A percentile compares a stretch with the other conserved stretches of the same genome.
These are phyloP conservation scores for Phlebopus sp. DNA, from an alignment of 1,284 basidiomycete species.

Conservation along the genomic window DNA sequence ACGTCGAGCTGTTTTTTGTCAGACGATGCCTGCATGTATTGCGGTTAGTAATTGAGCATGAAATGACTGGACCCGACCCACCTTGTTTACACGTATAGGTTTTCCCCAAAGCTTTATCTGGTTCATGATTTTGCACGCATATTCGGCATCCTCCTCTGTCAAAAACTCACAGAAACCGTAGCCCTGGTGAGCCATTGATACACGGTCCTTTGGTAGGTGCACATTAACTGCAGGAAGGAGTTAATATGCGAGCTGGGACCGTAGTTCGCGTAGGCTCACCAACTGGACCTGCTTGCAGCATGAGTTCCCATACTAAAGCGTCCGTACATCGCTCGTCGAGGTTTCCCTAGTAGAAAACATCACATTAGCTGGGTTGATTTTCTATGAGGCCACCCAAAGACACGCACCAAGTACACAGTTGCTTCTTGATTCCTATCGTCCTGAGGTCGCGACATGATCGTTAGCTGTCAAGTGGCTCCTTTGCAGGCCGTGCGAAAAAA, in stretches of 20 bases:
- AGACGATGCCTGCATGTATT: conserved; percentile 29
- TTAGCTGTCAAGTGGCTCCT: neutral
- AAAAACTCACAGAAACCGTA: conserved; percentile 99
- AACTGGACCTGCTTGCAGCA: conserved; percentile 97
- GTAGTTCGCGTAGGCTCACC: conserved; percentile 51
- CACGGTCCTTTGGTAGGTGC: conserved; percentile 98
- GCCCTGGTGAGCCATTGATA: conserved; percentile 97
- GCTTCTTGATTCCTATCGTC: conserved; percentile 95
- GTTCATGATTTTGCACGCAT: conserved; percentile 99
- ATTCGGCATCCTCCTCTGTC: conserved; percentile 97
- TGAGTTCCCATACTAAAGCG: conserved; percentile 96
- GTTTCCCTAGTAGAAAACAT: conserved; percentile 68
- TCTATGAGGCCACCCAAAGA: neutral
- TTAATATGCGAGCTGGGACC: neutral
- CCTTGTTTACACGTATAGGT: conserved; percentile 98
- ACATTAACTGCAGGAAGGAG: conserved; percentile 74
- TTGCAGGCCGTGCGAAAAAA: too few species aligned
- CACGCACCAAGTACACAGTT: conserved; percentile 84
- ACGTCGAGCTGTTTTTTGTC: conserved; percentile 94
- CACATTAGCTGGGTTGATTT: conserved; percentile 2
- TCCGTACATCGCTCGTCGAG: conserved; percentile 94
- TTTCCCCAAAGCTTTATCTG: conserved; percentile 99
- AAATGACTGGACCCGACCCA: conserved; percentile 28
- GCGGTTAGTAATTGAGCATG: neutral
- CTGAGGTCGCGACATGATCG: conserved; percentile 74